Conservation (phyloP, 441 rosid genomes). For the Croton setiger region DNA sequence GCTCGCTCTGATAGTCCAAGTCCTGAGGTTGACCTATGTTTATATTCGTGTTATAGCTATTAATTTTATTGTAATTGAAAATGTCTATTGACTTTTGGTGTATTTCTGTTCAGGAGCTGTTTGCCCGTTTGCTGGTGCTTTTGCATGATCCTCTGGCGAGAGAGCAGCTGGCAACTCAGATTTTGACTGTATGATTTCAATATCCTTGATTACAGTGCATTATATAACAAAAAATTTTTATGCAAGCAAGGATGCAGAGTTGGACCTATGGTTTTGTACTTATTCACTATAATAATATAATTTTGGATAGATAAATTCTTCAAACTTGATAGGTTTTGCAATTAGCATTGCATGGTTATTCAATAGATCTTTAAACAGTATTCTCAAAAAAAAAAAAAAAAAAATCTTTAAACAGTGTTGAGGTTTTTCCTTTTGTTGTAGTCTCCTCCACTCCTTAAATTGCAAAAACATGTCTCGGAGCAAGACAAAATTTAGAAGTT, state of each 20-base stretch:
- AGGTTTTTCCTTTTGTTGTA: constrained; percentile 1
- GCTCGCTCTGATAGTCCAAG: constrained; percentile 79
- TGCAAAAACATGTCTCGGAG: background rate
- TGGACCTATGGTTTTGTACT: background rate
- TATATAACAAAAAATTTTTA: constrained; percentile 1
- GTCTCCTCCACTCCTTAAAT: background rate
- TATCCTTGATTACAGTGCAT: constrained; percentile 13
- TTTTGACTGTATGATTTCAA: constrained; percentile 68
- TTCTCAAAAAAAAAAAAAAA: too few species aligned
- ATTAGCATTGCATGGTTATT: background rate
- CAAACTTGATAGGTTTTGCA: background rate
- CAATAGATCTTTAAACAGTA: background rate
- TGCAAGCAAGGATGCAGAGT: background rate
- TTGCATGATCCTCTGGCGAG: constrained; percentile 91
- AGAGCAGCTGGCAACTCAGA: constrained; percentile 88
- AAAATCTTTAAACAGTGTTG: background rate
- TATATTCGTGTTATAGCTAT: constrained; percentile 11
- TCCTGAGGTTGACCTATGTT: constrained; percentile 61
- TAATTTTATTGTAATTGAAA: constrained; percentile 12
- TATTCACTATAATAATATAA: background rate
- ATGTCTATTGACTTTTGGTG: constrained; percentile 19
- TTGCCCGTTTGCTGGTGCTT: constrained; percentile 93
- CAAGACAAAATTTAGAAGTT: background rate
- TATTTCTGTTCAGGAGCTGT: constrained; percentile 62
- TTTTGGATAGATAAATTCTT: background rate